Conservation (phyloP, 306 rosid genomes). For the Elaeagnus macrophylla region DNA sequence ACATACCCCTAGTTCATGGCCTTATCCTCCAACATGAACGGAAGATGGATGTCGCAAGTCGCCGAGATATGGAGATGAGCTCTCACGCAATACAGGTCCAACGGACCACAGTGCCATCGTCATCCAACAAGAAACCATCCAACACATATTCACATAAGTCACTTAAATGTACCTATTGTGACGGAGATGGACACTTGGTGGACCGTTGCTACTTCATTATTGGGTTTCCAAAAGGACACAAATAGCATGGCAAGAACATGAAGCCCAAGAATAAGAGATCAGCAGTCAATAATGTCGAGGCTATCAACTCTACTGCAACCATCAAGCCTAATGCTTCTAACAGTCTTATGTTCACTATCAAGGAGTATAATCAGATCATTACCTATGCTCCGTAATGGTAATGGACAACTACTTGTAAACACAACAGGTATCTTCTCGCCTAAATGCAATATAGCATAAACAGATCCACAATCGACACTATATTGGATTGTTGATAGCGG, state of each 20-base stretch:
- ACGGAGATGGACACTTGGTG: background rate
- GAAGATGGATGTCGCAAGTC: background rate
- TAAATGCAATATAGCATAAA: background rate
- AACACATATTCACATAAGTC: too few species aligned
- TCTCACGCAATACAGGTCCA: background rate
- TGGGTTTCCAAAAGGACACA: background rate
- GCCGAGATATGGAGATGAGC: background rate
- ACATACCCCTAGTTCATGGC: background rate
- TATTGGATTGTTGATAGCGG: constrained; percentile 1
- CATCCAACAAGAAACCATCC: too few species aligned
- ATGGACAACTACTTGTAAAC: background rate
- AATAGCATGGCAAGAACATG: constrained; percentile 10
- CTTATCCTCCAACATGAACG: constrained; percentile 1
- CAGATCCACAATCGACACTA: background rate
- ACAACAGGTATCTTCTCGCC: background rate
- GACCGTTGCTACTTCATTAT: background rate
- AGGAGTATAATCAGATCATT: background rate
- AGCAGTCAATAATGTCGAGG: background rate
- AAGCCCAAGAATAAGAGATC: background rate
- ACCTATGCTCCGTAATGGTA: background rate
- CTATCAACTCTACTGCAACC: too few species aligned
- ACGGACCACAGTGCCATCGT: background rate
- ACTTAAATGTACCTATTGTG: background rate
- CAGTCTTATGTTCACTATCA: background rate
- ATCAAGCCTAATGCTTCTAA: background rate